These are phyloP conservation scores for Naematelia encephala DNA, from an alignment of 768 basidiomycete species.

Conservation along the genomic window DNA sequence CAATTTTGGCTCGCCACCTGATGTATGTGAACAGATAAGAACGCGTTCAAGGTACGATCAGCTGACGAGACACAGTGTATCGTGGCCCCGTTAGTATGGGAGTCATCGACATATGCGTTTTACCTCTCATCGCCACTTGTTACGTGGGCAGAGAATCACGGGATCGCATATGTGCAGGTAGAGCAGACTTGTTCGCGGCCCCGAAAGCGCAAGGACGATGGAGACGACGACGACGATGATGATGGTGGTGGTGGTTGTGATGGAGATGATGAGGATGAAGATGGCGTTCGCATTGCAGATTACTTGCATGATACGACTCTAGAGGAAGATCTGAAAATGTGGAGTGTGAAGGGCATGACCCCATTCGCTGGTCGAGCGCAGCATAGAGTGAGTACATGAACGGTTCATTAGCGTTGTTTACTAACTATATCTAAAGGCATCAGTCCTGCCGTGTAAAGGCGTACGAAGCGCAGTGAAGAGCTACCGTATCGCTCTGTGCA, in stretches of 20 bases:
- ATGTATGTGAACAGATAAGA: constrained; percentile 26
- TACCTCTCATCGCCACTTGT: constrained; percentile 20
- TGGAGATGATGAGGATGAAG: neutral
- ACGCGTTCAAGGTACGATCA: neutral
- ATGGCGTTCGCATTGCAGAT: neutral
- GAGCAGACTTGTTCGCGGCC: constrained; percentile 33
- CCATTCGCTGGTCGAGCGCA: constrained; percentile 14
- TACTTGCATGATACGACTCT: constrained; percentile 9
- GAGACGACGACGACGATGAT: constrained; percentile 18
- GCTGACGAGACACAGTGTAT: constrained; percentile 26
- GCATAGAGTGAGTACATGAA: constrained; percentile 11
- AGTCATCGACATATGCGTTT: constrained; percentile 23
- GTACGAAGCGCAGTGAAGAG: constrained; percentile 21
- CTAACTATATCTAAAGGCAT: constrained; percentile 16
- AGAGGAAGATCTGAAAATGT: constrained; percentile 19
- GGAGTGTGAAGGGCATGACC: constrained; percentile 15
- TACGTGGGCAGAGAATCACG: constrained; percentile 14
- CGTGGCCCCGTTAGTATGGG: constrained; percentile 21
- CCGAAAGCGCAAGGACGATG: constrained; percentile 14
- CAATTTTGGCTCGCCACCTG: constrained; percentile 28
- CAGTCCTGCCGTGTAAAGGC: constrained; percentile 23
- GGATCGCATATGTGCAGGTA: constrained; percentile 22
- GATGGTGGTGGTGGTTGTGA: constrained; percentile 8
- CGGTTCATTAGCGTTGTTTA: neutral
- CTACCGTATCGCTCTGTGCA: constrained; percentile 33